Percentiles rank a stretch among this genome's conserved stretches.
These are phyloP conservation scores for Candida ponderosae DNA, from an alignment of 805 yeast species.

Conservation along the genomic window DNA sequence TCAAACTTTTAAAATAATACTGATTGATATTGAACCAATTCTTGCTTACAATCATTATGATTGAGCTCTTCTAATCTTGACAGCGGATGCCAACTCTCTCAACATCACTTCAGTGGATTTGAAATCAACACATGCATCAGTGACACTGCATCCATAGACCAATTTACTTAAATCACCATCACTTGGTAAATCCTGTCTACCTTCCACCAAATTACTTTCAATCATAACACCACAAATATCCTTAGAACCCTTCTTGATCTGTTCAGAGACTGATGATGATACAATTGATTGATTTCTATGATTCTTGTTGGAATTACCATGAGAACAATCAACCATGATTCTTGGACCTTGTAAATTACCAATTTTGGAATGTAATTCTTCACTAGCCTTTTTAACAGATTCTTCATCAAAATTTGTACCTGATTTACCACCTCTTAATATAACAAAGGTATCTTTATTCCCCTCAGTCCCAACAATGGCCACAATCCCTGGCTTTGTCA, in stretches of 20 bases:
- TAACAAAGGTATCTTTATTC: constrained; percentile 88
- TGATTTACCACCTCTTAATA: constrained; percentile 91
- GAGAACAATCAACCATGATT: constrained; percentile 96
- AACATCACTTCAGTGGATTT: constrained; percentile 73
- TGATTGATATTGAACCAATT: no score
- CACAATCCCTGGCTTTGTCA: constrained; percentile 93
- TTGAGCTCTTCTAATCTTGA: constrained; percentile 58
- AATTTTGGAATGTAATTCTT: constrained; percentile 33
- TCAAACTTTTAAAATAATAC: no score
- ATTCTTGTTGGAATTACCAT: constrained; percentile 93
- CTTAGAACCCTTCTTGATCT: constrained; percentile 73
- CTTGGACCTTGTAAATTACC: constrained; percentile 26
- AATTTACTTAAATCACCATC: not conserved
- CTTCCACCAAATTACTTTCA: constrained; percentile 87
- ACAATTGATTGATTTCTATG: constrained; percentile 94
- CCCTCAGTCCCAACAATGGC: constrained; percentile 96
- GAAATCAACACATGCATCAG: constrained; percentile 97
- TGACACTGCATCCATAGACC: constrained; percentile 88
- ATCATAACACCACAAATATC: constrained; percentile 90
- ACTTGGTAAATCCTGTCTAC: constrained; percentile 61
- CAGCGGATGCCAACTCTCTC: constrained; percentile 68
- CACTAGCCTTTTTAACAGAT: constrained; percentile 70
- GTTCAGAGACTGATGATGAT: constrained; percentile 73
- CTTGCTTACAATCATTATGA: no score
- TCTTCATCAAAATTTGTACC: constrained; percentile 88